These are phyloP conservation scores for Aspergillus coremiiformis DNA, from an alignment of 495 filamentous ascomycete species.

Conservation along the genomic window DNA sequence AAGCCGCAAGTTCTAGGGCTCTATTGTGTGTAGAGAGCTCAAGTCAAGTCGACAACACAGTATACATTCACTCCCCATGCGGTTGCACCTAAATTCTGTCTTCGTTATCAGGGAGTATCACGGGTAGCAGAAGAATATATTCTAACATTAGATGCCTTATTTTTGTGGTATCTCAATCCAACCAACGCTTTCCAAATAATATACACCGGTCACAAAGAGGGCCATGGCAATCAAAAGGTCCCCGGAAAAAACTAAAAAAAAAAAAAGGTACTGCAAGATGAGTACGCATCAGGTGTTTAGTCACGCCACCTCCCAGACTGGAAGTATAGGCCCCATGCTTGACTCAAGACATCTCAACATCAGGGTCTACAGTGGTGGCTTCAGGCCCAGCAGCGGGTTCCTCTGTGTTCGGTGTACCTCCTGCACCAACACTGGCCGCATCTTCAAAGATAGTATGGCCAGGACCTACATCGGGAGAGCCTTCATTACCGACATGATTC, in stretches of 20 bases:
- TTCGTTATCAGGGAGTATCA: too few relatives aligned
- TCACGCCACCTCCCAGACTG: too few relatives aligned
- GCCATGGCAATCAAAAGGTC: too few relatives aligned
- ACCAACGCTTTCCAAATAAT: not conserved
- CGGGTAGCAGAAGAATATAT: not conserved
- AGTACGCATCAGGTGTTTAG: too few relatives aligned
- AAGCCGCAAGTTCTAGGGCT: constrained; percentile 9
- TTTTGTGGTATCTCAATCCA: not conserved
- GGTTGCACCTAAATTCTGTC: too few relatives aligned
- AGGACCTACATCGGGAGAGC: constrained; percentile 12
- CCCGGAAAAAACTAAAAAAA: not conserved
- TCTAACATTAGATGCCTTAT: not conserved
- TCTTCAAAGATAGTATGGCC: constrained; percentile 21
- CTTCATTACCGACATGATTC: constrained; percentile 2
- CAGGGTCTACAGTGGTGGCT: constrained; percentile 19
- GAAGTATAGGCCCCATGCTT: not conserved
- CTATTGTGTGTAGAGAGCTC: not conserved
- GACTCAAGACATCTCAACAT: constrained; percentile 36
- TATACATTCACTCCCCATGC: not conserved
- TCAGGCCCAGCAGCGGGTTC: constrained; percentile 4
- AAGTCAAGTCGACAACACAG: not conserved
- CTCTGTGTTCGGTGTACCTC: constrained; percentile 25
- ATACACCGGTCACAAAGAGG: not conserved
- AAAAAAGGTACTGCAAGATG: not conserved
- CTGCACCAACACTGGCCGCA: constrained; percentile 22